phyloP scores from a whole-genome alignment of 2,329 filamentous ascomycete genomes.

The Corinectria fuckeliana region DNA sequence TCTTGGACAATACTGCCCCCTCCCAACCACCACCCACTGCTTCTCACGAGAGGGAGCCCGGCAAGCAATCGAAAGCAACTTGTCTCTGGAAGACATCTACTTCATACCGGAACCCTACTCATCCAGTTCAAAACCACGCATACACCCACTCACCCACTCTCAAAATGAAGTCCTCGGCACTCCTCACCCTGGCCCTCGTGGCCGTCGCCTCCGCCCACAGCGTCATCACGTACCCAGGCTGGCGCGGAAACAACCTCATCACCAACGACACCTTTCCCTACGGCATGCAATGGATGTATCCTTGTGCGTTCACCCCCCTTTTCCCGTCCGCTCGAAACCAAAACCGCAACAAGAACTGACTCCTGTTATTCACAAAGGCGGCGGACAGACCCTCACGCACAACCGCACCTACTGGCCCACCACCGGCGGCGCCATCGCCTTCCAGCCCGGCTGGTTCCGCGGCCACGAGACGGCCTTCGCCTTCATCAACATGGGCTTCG shows the following conservation, averaged over 20 bases:
- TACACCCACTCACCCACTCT: constrained; percentile 7
- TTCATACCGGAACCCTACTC: neutral
- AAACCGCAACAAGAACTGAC: constrained; percentile 10
- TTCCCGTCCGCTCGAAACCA: neutral
- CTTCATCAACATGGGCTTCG: constrained; percentile 91
- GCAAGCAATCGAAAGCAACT: neutral
- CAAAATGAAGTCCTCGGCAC: constrained; percentile 55
- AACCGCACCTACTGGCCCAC: constrained; percentile 95
- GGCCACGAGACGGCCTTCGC: constrained; percentile 83
- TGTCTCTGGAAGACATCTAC: constrained; percentile 17
- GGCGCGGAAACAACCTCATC: constrained; percentile 84
- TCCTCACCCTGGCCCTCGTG: constrained; percentile 52
- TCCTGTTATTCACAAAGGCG: constrained; percentile 64
- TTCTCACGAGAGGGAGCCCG: neutral
- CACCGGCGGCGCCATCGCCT: constrained; percentile 81
- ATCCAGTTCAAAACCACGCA: neutral
- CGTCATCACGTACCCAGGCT: constrained; percentile 86
- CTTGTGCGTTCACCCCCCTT: constrained; percentile 68
- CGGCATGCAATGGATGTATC: constrained; percentile 95
- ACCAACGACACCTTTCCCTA: constrained; percentile 82
- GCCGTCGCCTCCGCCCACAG: constrained; percentile 70
- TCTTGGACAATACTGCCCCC: too few species aligned
- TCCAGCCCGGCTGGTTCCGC: constrained; percentile 96
- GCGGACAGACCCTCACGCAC: constrained; percentile 75
- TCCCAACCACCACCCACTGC: neutral